Conservation (phyloP, 2,329 filamentous ascomycete species). For the Aspergillus clavatus region DNA sequence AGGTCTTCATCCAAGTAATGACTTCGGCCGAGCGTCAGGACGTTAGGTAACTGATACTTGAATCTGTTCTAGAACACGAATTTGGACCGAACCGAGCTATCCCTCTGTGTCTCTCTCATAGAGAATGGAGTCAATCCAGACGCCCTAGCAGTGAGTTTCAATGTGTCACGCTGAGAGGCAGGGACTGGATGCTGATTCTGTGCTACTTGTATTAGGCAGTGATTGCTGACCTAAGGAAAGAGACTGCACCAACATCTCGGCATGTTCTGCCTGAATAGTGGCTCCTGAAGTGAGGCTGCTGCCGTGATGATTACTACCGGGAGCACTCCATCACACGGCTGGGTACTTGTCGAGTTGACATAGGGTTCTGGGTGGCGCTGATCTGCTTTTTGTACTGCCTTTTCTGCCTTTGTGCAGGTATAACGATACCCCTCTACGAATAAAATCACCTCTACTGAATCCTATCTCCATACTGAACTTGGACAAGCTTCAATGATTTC, state of each 20-base stretch:
- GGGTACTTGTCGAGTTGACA: neutral
- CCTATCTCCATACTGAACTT: neutral
- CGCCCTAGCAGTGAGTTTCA: constrained; percentile 72
- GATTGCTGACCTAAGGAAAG: constrained; percentile 44
- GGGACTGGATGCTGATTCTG: constrained; percentile 5
- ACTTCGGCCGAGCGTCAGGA: neutral
- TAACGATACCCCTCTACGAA: constrained; percentile 13
- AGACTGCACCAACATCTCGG: constrained; percentile 28
- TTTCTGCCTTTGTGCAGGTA: neutral
- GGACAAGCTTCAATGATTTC: constrained; percentile 1
- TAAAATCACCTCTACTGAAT: neutral
- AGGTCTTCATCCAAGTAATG: neutral
- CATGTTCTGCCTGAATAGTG: constrained; percentile 14
- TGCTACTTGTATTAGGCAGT: constrained; percentile 32
- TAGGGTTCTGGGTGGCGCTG: neutral
- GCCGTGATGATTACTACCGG: too few relatives aligned
- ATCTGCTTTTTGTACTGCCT: constrained; percentile 1
- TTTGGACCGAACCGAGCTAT: constrained; percentile 83
- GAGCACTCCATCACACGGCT: too few relatives aligned
- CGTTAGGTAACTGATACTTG: neutral
- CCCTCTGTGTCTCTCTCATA: constrained; percentile 92
- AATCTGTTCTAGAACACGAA: constrained; percentile 71
- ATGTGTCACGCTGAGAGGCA: neutral
- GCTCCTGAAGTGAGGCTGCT: neutral
- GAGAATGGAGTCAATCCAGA: constrained; percentile 97